Evolutionary conservation across 257 asterid genomes (phyloP).

Genomic region (Leonotis leonurus): DNA sequence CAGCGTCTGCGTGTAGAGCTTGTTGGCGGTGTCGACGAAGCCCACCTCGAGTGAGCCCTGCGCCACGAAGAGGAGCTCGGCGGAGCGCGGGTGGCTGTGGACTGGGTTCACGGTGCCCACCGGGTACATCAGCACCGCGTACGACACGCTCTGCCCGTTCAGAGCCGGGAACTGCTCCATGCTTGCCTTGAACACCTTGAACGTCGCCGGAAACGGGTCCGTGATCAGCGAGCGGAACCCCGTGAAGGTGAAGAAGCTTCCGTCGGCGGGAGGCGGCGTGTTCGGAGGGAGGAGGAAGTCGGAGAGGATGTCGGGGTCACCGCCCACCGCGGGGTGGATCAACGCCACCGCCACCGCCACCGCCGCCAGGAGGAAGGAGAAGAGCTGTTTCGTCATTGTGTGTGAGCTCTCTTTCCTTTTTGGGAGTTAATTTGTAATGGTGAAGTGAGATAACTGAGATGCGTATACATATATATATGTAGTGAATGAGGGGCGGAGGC

Average conservation of each 20-base stretch:
- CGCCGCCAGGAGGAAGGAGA: background rate
- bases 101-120: slow-evolving; percentile 43
- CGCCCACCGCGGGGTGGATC: slow-evolving; percentile 6
- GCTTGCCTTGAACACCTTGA: slow-evolving; percentile 34
- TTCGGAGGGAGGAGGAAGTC: slow-evolving; percentile 33
- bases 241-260: slow-evolving; percentile 45
- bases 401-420: background rate
- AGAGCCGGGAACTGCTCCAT: slow-evolving; percentile 44
- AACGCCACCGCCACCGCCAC: background rate
- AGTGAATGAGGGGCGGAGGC: background rate
- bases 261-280: slow-evolving; percentile 14
- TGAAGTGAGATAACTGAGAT: background rate
- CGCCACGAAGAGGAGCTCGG: slow-evolving; percentile 48
- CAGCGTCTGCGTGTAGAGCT: slow-evolving; percentile 33
- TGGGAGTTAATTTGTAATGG: background rate
- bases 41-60: slow-evolving; percentile 48
- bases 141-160: slow-evolving; percentile 44
- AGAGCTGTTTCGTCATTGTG: background rate
- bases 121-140: slow-evolving; percentile 43
- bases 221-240: slow-evolving; percentile 30
- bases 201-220: slow-evolving; percentile 29
- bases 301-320: slow-evolving; percentile 48
- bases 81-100: slow-evolving; percentile 52
- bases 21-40: slow-evolving; percentile 42
- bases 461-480: background rate